Evolutionary conservation across 176 grass and related monocot genomes (phyloP).

Genomic region (Ensete glaucum): DNA sequence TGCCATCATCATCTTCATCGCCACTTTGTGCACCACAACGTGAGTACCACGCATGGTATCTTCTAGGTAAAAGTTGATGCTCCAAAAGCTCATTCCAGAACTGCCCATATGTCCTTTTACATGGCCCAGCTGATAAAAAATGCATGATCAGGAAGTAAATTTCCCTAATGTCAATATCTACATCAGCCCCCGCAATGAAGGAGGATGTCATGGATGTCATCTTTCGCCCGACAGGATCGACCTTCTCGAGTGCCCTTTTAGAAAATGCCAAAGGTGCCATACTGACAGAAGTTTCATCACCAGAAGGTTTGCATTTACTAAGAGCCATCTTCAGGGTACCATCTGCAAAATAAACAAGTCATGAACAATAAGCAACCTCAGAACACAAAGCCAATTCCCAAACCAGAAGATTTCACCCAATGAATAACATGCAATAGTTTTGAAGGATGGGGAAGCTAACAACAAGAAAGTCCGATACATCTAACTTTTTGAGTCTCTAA

Average conservation of each 20-base stretch:
- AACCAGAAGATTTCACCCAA: too few species aligned
- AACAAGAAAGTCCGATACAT: too few species aligned
- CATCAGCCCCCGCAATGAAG: slow-evolving; percentile 34
- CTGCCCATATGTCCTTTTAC: slow-evolving; percentile 57
- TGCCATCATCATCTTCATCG: slow-evolving; percentile 87
- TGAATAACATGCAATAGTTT: too few species aligned
- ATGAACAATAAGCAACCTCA: slow-evolving; percentile 15
- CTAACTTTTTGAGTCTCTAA: too few species aligned
- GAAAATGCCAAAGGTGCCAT: slow-evolving; percentile 57
- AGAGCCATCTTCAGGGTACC: slow-evolving; percentile 40
- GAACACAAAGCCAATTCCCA: neutral
- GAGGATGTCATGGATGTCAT: slow-evolving; percentile 35
- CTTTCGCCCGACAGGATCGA: slow-evolving; percentile 33
- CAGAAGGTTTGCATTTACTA: slow-evolving; percentile 57
- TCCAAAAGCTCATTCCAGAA: slow-evolving; percentile 82
- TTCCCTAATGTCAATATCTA: slow-evolving; percentile 82
- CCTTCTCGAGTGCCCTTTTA: slow-evolving; percentile 39
- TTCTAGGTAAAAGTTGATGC: slow-evolving; percentile 81
- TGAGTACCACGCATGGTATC: slow-evolving; percentile 98
- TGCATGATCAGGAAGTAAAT: slow-evolving; percentile 97
- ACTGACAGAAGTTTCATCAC: slow-evolving; percentile 30
- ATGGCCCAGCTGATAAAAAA: slow-evolving; percentile 85
- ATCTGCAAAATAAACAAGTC: slow-evolving; percentile 32
- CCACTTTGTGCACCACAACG: slow-evolving; percentile 50
- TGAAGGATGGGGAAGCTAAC: too few species aligned